Evolutionary conservation across 2,329 filamentous ascomycete genomes (phyloP), one percentile per base, ranked within the genome.

Genomic region (Exophiala bonariae): DNA sequence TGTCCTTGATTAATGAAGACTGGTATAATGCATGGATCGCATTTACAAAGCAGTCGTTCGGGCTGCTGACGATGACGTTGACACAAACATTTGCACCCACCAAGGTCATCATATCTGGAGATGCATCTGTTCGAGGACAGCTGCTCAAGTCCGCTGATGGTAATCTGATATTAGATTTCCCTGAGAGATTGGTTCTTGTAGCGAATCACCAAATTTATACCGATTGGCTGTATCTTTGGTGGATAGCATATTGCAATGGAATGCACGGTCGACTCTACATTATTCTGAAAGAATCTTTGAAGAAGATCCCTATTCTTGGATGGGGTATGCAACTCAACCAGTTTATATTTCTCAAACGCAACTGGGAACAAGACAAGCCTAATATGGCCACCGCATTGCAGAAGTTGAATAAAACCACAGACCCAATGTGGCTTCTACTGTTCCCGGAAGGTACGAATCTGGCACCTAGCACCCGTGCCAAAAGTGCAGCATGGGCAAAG

Each of bases 211-310:
- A 93, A 71, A 83, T 95, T 42, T 95, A 95, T 64, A 92, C 89
- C 7, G 89, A 95, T 69, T 95, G 89, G 89, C 70, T 95, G 7
- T 95, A 95, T 64, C 79, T 95, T 6, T 95, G 89, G 89, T 95
- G 89, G 89, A 84, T 89, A 19, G 87, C 84, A n/a, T 95, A 95
- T 61, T 89, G 87, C 19, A 87, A 86, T 47, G 78, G 79, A 43
- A 89, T 89, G 81, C 87, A 93, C 60, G 89, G 90, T 9, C 86
- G 89, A 63, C 78, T 95, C 61, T 95, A 89, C 72, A 95, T 95
- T 64, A 92, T 95, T 60, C 73, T 95, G 42, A 95, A 95, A 63
- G 87, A 95, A 64, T 91, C 87, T 1, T 73, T 95, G 52, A 90
- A 88, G 65, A 85, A 82, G 57, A 83, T 95, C 13, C 89, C 89